Conservation (phyloP, 2,329 filamentous ascomycete genomes). For the Fonsecaea erecta region DNA sequence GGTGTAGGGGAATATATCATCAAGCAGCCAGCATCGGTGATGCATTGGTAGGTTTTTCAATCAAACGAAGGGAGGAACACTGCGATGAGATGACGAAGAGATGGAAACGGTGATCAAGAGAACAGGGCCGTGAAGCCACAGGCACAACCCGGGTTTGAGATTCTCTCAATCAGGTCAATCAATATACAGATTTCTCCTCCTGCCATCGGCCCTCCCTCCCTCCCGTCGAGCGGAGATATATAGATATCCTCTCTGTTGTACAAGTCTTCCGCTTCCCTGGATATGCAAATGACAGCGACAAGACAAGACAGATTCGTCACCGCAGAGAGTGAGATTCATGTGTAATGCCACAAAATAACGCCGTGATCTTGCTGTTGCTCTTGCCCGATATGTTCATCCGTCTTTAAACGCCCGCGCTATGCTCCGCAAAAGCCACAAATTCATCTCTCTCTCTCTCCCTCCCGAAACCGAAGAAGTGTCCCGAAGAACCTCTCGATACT, state of each 20-base stretch:
- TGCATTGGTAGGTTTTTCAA: too few relatives aligned
- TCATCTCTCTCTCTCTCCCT: too few relatives aligned
- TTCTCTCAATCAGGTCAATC: neutral
- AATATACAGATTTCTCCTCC: neutral
- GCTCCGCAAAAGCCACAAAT: conserved; percentile 7
- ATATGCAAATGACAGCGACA: neutral
- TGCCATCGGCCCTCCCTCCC: neutral
- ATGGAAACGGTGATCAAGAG: too few relatives aligned
- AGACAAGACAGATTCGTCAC: neutral
- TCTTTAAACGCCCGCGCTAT: conserved; percentile 29
- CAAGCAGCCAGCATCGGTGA: too few relatives aligned
- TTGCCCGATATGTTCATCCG: neutral
- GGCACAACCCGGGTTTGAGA: too few relatives aligned
- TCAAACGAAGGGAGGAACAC: too few relatives aligned
- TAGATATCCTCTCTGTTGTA: conserved; percentile 5
- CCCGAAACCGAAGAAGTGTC: neutral
- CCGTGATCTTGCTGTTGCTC: neutral
- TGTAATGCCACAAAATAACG: neutral
- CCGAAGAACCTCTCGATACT: neutral
- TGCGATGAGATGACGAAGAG: too few relatives aligned
- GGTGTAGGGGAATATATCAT: too few relatives aligned
- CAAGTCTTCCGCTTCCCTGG: conserved; percentile 8
- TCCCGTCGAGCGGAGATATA: neutral
- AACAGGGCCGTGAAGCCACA: too few relatives aligned
- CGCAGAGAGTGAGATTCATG: neutral